Evolutionary conservation across 1,284 basidiomycete genomes (phyloP).

Genomic region (Ceratobasidium sp.): DNA sequence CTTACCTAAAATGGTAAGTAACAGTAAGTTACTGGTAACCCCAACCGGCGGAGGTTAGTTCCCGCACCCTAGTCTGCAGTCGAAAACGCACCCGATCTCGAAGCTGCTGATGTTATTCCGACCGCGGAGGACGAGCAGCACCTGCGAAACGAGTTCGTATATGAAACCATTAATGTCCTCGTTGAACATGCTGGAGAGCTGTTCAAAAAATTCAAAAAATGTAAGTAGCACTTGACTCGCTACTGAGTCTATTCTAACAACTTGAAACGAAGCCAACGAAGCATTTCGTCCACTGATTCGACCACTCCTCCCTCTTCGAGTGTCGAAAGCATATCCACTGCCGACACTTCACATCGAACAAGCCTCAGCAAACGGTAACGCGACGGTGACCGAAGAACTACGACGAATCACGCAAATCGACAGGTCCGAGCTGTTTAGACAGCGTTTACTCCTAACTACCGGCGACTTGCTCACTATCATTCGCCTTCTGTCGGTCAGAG

Average conservation of each 20-base stretch:
- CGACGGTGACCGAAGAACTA: not conserved
- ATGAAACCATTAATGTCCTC: not conserved
- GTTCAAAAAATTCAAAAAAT: not conserved
- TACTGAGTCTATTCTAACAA: not conserved
- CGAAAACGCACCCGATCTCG: not conserved
- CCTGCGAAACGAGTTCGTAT: not conserved
- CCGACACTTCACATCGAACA: no score
- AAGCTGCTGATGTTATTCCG: not conserved
- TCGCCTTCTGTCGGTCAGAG: not conserved
- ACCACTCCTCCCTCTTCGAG: no score
- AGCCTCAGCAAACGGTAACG: not conserved
- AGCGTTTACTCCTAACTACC: not conserved
- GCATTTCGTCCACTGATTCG: no score
- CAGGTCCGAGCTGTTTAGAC: not conserved
- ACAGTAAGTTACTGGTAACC: no score
- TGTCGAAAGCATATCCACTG: no score
- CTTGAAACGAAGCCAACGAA: not conserved
- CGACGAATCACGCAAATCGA: constrained; percentile 1
- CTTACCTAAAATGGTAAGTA: no score
- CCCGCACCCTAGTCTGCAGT: not conserved
- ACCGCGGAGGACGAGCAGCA: not conserved
- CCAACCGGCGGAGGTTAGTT: no score
- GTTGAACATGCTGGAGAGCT: not conserved
- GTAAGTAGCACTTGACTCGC: not conserved
- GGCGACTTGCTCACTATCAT: not conserved